A percentile compares a stretch with the other conserved stretches of the same genome.
These are phyloP conservation scores for Blastomyces parvus DNA, from an alignment of 2,329 filamentous ascomycete species.

Conservation along the genomic window DNA sequence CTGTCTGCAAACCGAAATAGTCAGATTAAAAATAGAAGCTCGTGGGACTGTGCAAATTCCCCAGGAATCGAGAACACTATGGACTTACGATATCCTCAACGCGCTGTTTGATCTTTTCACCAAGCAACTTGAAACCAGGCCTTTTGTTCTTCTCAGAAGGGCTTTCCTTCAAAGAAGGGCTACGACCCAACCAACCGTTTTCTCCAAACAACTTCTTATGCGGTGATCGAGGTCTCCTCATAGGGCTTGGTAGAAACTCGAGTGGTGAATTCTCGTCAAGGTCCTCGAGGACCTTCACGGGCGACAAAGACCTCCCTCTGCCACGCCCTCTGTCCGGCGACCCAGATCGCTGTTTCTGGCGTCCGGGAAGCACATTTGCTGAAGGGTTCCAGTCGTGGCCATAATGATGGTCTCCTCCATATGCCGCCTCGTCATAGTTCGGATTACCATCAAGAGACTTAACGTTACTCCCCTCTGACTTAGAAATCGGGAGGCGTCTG, in stretches of 20 bases:
- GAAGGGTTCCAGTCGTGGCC: conserved; percentile 7
- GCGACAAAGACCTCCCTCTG: conserved; percentile 15
- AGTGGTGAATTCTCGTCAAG: conserved; percentile 18
- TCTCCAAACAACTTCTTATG: conserved; percentile 38
- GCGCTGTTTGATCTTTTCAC: conserved; percentile 33
- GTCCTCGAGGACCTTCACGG: conserved; percentile 20
- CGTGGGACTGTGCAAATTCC: neutral
- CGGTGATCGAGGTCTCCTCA: conserved; percentile 24
- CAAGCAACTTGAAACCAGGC: conserved; percentile 25
- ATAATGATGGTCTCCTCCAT: conserved; percentile 11
- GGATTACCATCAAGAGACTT: conserved; percentile 12
- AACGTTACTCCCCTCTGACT: conserved; percentile 17
- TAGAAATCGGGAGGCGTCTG: conserved; percentile 17
- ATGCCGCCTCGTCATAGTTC: conserved; percentile 5
- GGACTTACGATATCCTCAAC: conserved; percentile 29
- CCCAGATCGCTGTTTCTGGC: conserved; percentile 8
- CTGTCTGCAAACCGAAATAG: conserved; percentile 17
- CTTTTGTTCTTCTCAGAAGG: conserved; percentile 23
- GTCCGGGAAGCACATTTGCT: conserved; percentile 5
- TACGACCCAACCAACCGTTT: conserved; percentile 33
- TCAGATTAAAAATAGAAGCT: neutral
- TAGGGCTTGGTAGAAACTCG: conserved; percentile 15
- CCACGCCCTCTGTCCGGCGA: conserved; percentile 11
- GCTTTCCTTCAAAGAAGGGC: conserved; percentile 24
- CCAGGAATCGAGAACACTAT: neutral